Evolutionary conservation across 2,329 filamentous ascomycete species (phyloP), one percentile per base, ranked within the genome.

Genomic region (Cercospora sp.): DNA sequence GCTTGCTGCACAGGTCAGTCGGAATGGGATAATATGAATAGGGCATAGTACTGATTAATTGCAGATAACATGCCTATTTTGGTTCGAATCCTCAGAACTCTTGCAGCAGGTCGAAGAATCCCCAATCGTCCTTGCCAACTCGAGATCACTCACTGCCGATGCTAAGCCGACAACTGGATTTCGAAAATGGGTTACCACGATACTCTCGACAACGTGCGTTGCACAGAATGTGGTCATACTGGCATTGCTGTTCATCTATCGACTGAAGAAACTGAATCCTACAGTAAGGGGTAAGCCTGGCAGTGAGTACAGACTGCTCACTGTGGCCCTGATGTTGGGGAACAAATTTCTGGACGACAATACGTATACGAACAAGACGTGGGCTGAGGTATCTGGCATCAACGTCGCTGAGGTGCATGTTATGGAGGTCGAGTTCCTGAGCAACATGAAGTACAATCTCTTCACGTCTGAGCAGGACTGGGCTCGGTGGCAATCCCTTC

Each of bases 311-410:
- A 86, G 95, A 18, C 83, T 99, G 26, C 84, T 98, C 75, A 98
- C 95, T 0, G 94, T 98, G 60, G 95, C 95, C 26, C 83, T 99
- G 72, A 99, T 99, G 95, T 85, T 99, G 68, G 94, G 94, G 69
- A 99, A 99, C 80, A 99, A 99, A 83, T 99, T 98, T 78, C 83
- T 99, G 75, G 95, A 99, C 77, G 95, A 99, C 80, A 99, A 98
- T 79, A 98, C 95, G 0, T 99, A 99, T 81, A 98, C 95, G 42
- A 99, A 99, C 83, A 97, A 98, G 84, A 99, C 95, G 0, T 99
- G 95, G 95, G 95, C 94, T 2, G 95, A 99, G 75, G 95, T 99
- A 10, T 98, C 95, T 0, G 91, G 92, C 55, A 97, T 99, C 69
- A 89, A 92, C 1, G 94, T 98, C 12, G 89, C 91, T 69, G 95